Evolutionary conservation across 305 asterid species (phyloP).

Genomic region (Solanum hybrid): DNA sequence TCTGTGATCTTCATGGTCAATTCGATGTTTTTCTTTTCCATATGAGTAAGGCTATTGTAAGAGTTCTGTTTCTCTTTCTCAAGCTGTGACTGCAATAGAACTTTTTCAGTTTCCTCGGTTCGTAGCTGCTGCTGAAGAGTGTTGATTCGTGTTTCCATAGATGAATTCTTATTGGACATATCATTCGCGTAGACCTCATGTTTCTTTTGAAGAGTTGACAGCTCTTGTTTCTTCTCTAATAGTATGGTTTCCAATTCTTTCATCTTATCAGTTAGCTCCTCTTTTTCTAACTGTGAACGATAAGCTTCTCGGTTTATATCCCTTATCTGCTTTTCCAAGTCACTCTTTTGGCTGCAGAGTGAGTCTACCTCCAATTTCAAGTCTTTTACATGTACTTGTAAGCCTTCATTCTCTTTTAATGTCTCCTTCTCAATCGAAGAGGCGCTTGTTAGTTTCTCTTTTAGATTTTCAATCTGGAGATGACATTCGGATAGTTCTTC

Average conservation of each 20-base stretch:
- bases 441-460: conserved; percentile 23
- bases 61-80: conserved; percentile 8
- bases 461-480: conserved; percentile 24
- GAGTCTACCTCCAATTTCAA: not conserved
- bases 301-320: not conserved
- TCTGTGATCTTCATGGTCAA: conserved; percentile 13
- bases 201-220: not conserved
- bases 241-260: not conserved
- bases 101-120: conserved; percentile 13
- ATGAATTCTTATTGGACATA: not conserved
- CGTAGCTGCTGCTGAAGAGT: conserved; percentile 23
- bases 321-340: conserved; percentile 1
- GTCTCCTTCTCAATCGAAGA: conserved; percentile 27
- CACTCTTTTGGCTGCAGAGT: conserved; percentile 1
- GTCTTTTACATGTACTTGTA: conserved; percentile 1
- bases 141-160: not conserved
- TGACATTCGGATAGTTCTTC: conserved; percentile 23
- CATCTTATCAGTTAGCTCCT: not conserved
- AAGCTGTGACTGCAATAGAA: conserved; percentile 9
- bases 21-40: conserved; percentile 17
- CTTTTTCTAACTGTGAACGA: not conserved
- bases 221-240: not conserved
- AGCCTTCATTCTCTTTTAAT: conserved; percentile 45
- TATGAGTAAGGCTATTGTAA: not conserved
- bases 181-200: not conserved